Evolutionary conservation across 495 filamentous ascomycete species (phyloP).

Genomic region (Penicillium malachiteum): DNA sequence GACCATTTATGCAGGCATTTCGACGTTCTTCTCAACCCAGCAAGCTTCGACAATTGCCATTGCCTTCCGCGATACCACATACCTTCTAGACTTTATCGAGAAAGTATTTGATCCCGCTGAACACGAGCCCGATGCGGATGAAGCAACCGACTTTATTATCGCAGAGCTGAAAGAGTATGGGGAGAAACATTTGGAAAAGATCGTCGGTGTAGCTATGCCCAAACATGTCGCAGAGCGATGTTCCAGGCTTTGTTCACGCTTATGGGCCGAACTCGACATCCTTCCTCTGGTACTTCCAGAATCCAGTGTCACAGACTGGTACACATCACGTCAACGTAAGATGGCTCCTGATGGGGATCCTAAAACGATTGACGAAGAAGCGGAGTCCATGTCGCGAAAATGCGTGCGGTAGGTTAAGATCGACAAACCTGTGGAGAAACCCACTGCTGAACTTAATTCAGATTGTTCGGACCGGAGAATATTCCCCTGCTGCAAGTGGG

Average conservation of each 20-base stretch:
- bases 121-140: conserved; percentile 33
- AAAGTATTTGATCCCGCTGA: conserved; percentile 38
- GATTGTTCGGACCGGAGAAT: conserved; percentile 74
- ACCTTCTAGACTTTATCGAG: conserved; percentile 73
- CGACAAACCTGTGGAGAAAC: background rate
- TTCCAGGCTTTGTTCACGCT: conserved; percentile 62
- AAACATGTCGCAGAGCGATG: conserved; percentile 46
- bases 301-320: conserved; percentile 20
- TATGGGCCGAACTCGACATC: conserved; percentile 80
- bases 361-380: conserved; percentile 74
- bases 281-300: conserved; percentile 60
- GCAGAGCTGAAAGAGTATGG: conserved; percentile 54
- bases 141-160: conserved; percentile 54
- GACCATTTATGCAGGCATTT: conserved; percentile 65
- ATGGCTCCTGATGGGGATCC: conserved; percentile 37
- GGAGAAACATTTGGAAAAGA: conserved; percentile 62
- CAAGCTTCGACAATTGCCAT: conserved; percentile 58
- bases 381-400: conserved; percentile 82
- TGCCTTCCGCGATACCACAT: conserved; percentile 74
- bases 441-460: conserved; percentile 28
- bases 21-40: conserved; percentile 50
- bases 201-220: conserved; percentile 55
- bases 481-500: conserved; percentile 74
- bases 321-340: conserved; percentile 9
- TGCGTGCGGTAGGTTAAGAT: conserved; percentile 60